Percentiles rank a stretch among this genome's conserved stretches.
Evolutionary conservation across 345 rosid genomes (phyloP).

Genomic region (Salix brachista): DNA sequence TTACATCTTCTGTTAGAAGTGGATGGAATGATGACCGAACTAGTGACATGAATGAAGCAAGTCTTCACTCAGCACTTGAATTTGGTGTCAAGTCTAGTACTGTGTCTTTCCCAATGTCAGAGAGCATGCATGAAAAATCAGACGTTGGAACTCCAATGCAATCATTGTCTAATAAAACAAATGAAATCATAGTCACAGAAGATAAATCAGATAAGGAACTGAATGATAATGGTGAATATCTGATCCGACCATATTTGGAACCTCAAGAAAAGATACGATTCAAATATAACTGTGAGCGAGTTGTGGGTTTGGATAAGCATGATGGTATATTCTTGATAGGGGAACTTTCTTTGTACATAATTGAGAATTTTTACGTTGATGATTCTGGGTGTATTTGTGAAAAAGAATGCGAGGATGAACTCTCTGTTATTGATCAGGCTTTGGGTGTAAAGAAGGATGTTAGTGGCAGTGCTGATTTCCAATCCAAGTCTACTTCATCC

Average conservation of each 20-base stretch:
- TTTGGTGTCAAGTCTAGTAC: constrained; percentile 82
- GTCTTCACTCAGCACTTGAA: constrained; percentile 96
- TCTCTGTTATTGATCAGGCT: constrained; percentile 98
- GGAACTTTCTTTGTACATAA: constrained; percentile 79
- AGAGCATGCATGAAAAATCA: constrained; percentile 63
- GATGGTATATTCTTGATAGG: constrained; percentile 97
- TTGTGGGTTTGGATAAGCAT: constrained; percentile 94
- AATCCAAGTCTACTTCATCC: constrained; percentile 80
- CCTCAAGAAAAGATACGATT: constrained; percentile 85
- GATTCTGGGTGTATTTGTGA: constrained; percentile 83
- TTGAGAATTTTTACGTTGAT: constrained; percentile 89
- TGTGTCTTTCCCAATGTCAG: constrained; percentile 66
- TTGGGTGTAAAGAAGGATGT: constrained; percentile 95
- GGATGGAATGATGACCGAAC: constrained; percentile 84
- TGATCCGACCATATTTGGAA: constrained; percentile 94
- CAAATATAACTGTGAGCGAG: constrained; percentile 95
- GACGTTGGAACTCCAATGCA: constrained; percentile 76
- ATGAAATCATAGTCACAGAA: constrained; percentile 54
- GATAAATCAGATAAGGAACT: constrained; percentile 84
- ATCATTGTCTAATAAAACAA: constrained; percentile 59
- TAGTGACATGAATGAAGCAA: constrained; percentile 86
- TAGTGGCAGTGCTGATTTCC: constrained; percentile 68
- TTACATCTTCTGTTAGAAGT: constrained; percentile 55
- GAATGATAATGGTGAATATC: constrained; percentile 90
- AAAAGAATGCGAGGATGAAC: constrained; percentile 91